These are phyloP conservation scores for Salix dunnii DNA, from an alignment of 345 rosid genomes.

Conservation along the genomic window DNA sequence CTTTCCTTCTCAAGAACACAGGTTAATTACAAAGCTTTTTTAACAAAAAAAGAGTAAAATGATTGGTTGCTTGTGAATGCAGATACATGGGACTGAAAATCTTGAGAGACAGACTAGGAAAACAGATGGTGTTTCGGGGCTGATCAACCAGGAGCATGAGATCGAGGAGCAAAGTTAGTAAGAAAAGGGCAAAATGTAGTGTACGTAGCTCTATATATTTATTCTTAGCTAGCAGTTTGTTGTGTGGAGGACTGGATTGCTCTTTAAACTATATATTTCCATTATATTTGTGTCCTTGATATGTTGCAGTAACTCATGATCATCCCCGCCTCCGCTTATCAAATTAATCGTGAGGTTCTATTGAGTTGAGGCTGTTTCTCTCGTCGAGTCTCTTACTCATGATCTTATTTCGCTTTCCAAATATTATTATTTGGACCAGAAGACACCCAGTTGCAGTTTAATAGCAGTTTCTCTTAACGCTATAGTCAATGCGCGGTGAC, in stretches of 20 bases:
- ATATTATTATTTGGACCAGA: not conserved
- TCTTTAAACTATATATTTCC: not conserved
- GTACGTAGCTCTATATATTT: not conserved
- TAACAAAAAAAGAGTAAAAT: not conserved
- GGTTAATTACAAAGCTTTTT: not conserved
- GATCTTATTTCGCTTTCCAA: too few relatives aligned
- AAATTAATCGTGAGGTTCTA: not conserved
- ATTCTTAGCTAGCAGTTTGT: constrained; percentile 5
- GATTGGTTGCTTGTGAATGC: constrained; percentile 26
- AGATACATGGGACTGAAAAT: constrained; percentile 92
- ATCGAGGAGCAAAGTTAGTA: not conserved
- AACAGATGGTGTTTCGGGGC: constrained; percentile 46
- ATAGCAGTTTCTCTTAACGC: not conserved
- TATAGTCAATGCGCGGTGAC: not conserved
- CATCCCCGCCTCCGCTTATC: not conserved
- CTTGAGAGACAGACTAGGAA: constrained; percentile 65
- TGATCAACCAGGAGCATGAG: not conserved
- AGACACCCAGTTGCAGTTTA: not conserved
- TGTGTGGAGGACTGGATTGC: not conserved
- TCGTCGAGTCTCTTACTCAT: too few relatives aligned
- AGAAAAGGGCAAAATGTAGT: constrained; percentile 8
- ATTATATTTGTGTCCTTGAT: not conserved
- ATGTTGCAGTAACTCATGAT: not conserved
- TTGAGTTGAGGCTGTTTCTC: not conserved
- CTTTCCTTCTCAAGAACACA: not conserved